Evolutionary conservation across 2,329 filamentous ascomycete genomes (phyloP).

Genomic region (Xylariaceae sp.): DNA sequence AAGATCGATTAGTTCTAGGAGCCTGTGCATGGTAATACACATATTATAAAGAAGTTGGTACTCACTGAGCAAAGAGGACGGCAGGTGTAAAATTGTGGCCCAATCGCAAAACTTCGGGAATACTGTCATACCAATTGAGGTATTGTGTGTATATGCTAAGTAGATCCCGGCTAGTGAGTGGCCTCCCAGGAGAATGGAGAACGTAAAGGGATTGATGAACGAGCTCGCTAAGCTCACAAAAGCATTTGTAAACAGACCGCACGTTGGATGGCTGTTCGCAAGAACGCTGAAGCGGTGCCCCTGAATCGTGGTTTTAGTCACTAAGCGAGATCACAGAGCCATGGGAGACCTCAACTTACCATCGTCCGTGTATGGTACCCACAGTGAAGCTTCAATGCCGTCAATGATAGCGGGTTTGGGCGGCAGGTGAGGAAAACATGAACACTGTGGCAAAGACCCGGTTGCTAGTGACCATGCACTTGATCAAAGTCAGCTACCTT

Average conservation of each 20-base stretch:
- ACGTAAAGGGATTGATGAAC: slow-evolving; percentile 74
- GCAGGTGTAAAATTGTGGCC: slow-evolving; percentile 75
- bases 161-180: slow-evolving; percentile 67
- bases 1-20: not conserved
- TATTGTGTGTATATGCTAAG: slow-evolving; percentile 71
- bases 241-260: slow-evolving; percentile 69
- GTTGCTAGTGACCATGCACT: slow-evolving; percentile 71
- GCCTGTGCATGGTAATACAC: not conserved
- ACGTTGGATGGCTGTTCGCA: slow-evolving; percentile 71
- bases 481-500: slow-evolving; percentile 30
- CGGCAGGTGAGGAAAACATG: slow-evolving; percentile 60
- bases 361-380: slow-evolving; percentile 64
- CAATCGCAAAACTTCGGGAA: slow-evolving; percentile 68
- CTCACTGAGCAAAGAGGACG: slow-evolving; percentile 76
- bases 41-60: slow-evolving; percentile 23
- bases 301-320: slow-evolving; percentile 41
- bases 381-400: slow-evolving; percentile 64
- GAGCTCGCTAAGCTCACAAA: slow-evolving; percentile 75
- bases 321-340: slow-evolving; percentile 3
- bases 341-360: slow-evolving; percentile 48
- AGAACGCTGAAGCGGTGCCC: slow-evolving; percentile 58
- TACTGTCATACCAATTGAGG: slow-evolving; percentile 71
- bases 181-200: slow-evolving; percentile 72
- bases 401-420: slow-evolving; percentile 66
- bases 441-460: slow-evolving; percentile 65